These are phyloP conservation scores for Fusarium goolgardi DNA, from an alignment of 2,329 filamentous ascomycete genomes.

Conservation along the genomic window DNA sequence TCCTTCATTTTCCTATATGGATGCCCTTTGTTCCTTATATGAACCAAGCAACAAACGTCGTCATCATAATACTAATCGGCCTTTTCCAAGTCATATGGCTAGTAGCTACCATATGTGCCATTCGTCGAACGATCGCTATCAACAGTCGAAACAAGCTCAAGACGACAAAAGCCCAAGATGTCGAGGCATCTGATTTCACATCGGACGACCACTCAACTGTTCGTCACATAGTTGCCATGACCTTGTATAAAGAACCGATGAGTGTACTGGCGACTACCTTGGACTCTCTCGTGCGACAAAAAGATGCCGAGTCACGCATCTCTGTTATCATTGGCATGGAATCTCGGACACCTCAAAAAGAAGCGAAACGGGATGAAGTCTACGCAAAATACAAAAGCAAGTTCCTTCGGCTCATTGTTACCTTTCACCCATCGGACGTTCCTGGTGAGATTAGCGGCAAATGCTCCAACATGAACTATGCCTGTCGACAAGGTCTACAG, in stretches of 20 bases:
- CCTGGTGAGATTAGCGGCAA: conserved; percentile 31
- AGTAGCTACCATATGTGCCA: conserved; percentile 30
- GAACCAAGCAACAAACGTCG: conserved; percentile 28
- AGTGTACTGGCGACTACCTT: conserved; percentile 28
- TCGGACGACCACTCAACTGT: conserved; percentile 10
- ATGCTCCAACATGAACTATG: conserved; percentile 38
- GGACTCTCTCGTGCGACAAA: conserved; percentile 24
- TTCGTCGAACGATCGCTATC: conserved; percentile 35
- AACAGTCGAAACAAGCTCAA: conserved; percentile 20
- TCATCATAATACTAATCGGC: conserved; percentile 22
- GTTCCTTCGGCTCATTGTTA: conserved; percentile 32
- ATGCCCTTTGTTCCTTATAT: conserved; percentile 25
- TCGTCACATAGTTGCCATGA: conserved; percentile 37
- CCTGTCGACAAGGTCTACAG: conserved; percentile 32
- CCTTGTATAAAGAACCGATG: conserved; percentile 33
- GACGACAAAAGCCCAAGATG: conserved; percentile 14
- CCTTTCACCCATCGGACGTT: conserved; percentile 24
- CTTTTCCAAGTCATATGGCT: conserved; percentile 36
- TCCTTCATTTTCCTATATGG: conserved; percentile 35
- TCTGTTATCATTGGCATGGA: conserved; percentile 34
- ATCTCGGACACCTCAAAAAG: conserved; percentile 25
- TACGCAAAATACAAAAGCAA: conserved; percentile 25
- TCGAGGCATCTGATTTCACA: conserved; percentile 7
- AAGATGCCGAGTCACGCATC: conserved; percentile 18
- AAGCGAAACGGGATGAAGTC: conserved; percentile 23